Conservation (phyloP, 1,284 basidiomycete species). For the Bjerkandera adusta region DNA sequence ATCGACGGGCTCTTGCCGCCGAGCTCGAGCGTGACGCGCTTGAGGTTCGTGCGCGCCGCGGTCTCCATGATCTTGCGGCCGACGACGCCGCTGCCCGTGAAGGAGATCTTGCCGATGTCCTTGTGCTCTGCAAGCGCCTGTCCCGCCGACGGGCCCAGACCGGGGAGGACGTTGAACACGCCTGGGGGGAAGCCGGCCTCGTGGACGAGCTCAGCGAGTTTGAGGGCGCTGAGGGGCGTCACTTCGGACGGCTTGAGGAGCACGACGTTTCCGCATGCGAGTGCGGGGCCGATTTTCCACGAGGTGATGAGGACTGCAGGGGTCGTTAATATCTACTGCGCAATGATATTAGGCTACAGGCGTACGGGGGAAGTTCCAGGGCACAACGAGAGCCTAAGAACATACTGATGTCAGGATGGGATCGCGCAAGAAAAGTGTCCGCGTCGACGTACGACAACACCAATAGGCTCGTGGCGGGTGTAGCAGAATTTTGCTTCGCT, state of each 20-base stretch:
- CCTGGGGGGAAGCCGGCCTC: conserved; percentile 67
- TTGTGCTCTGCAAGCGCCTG: conserved; percentile 61
- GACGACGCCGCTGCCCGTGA: conserved; percentile 76
- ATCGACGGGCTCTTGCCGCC: conserved; percentile 40
- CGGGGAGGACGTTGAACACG: conserved; percentile 66
- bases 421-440: conserved; percentile 37
- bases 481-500: conserved; percentile 25
- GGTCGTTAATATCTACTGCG: neutral
- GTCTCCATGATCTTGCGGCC: conserved; percentile 85
- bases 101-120: conserved; percentile 68
- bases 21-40: conserved; percentile 83
- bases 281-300: conserved; percentile 84
- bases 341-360: neutral
- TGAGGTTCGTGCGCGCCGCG: conserved; percentile 82
- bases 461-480: conserved; percentile 61
- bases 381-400: conserved; percentile 30
- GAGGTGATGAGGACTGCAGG: conserved; percentile 61
- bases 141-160: conserved; percentile 68
- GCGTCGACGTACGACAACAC: conserved; percentile 36
- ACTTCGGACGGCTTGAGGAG: conserved; percentile 90
- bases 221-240: conserved; percentile 82
- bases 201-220: conserved; percentile 44
- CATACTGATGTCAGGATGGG: neutral
- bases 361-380: conserved; percentile 45
- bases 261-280: conserved; percentile 82